These are phyloP conservation scores for Sporothrix mexicana DNA, from an alignment of 2,329 filamentous ascomycete genomes.

Conservation along the genomic window DNA sequence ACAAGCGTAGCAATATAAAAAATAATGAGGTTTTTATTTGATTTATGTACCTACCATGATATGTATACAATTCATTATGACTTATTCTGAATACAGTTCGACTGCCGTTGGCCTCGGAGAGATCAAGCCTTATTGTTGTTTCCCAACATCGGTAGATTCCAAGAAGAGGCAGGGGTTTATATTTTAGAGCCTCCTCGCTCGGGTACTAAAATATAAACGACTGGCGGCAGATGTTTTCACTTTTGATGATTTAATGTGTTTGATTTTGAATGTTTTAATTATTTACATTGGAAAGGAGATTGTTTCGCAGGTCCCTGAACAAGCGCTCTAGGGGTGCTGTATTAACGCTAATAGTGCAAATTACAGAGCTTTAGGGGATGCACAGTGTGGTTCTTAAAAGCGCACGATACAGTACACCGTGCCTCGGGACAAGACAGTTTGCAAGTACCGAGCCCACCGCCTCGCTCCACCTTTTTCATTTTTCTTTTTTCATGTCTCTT, in stretches of 20 bases:
- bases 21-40: background rate
- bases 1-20: background rate
- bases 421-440: slow-evolving; percentile 2
- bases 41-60: background rate
- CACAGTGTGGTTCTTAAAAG: background rate
- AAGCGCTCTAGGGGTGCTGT: no score
- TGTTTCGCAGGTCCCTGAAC: background rate
- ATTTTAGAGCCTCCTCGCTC: background rate
- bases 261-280: background rate
- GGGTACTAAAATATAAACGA: background rate
- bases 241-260: background rate
- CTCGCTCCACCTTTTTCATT: background rate
- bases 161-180: background rate
- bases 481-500: background rate
- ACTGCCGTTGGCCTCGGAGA: slow-evolving; percentile 12
- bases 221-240: background rate
- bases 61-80: background rate
- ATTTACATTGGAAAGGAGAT: no score
- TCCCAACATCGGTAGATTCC: slow-evolving; percentile 11
- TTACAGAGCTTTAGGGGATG: background rate
- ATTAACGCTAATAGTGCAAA: background rate
- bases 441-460: background rate
- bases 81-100: background rate
- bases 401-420: background rate
- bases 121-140: slow-evolving; percentile 17